Conservation (phyloP, 345 rosid genomes). For the Salix exigua region DNA sequence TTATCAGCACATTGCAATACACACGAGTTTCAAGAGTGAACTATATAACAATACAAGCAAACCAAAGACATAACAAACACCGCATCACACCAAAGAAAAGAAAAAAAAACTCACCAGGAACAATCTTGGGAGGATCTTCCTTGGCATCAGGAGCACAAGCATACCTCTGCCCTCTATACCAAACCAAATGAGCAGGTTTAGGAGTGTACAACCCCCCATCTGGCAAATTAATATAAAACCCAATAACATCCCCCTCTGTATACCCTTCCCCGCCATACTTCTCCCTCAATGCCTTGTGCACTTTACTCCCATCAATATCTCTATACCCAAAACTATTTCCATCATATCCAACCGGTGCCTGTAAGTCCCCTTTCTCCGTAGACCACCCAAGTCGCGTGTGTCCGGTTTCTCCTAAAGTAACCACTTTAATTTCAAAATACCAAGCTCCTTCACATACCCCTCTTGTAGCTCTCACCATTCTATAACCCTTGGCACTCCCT, state of each 20-base stretch:
- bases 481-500: slow-evolving; percentile 84
- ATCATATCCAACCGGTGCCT: slow-evolving; percentile 95
- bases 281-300: slow-evolving; percentile 89
- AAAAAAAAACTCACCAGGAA: slow-evolving; percentile 58
- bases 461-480: slow-evolving; percentile 96
- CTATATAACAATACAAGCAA: not conserved
- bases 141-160: slow-evolving; percentile 64
- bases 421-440: slow-evolving; percentile 85
- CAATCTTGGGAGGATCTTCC: slow-evolving; percentile 76
- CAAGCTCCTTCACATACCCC: slow-evolving; percentile 95
- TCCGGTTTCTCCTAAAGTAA: slow-evolving; percentile 78
- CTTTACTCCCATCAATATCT: slow-evolving; percentile 94
- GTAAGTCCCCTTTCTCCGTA: slow-evolving; percentile 91
- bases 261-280: slow-evolving; percentile 87
- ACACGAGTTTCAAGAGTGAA: not conserved
- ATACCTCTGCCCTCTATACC: slow-evolving; percentile 90
- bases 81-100: not conserved
- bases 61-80: not conserved
- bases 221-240: slow-evolving; percentile 81
- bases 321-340: slow-evolving; percentile 88
- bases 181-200: slow-evolving; percentile 69
- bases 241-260: slow-evolving; percentile 87
- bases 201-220: slow-evolving; percentile 75
- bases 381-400: slow-evolving; percentile 96
- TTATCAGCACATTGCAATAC: not conserved